Percentiles rank a stretch among this genome's conserved stretches.
Evolutionary conservation across 1,284 basidiomycete genomes (phyloP).

Genomic region (Tylopilus orsonianus): DNA sequence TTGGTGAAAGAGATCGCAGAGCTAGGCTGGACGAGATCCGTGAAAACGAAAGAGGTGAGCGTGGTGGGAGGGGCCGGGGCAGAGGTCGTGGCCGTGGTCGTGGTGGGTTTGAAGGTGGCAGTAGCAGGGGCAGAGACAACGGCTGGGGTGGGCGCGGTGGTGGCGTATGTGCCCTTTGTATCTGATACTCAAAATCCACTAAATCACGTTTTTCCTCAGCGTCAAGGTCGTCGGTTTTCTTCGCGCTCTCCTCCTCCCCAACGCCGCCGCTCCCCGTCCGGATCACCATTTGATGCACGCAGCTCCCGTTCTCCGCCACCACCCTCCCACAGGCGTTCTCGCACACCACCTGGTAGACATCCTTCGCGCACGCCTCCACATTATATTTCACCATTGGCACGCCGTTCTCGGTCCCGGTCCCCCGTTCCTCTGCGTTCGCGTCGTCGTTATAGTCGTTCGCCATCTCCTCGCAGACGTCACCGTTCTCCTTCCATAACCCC

Average conservation of each 20-base stretch:
- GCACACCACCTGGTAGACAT: conserved; percentile 31
- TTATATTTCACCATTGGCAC: conserved; percentile 21
- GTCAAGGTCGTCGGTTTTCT: conserved; percentile 36
- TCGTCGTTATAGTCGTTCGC: conserved; percentile 32
- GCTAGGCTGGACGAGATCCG: conserved; percentile 67
- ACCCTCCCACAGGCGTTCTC: conserved; percentile 35
- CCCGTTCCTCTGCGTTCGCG: conserved; percentile 31
- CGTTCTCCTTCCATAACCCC: conserved; percentile 38
- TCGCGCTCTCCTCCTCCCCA: conserved; percentile 40
- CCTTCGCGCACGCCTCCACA: conserved; percentile 38
- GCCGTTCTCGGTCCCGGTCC: conserved; percentile 32
- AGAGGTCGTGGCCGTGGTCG: conserved; percentile 49
- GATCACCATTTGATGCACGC: conserved; percentile 35
- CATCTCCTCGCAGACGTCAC: conserved; percentile 35
- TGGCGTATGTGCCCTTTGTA: conserved; percentile 39
- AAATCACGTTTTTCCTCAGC: conserved; percentile 32
- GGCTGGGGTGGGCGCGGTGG: conserved; percentile 42
- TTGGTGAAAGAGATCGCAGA: conserved; percentile 72
- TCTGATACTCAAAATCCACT: conserved; percentile 6
- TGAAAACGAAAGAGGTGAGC: conserved; percentile 50
- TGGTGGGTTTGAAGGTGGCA: conserved; percentile 41
- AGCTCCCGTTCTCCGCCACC: conserved; percentile 48
- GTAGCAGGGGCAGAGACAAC: conserved; percentile 38
- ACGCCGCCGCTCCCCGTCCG: conserved; percentile 33
- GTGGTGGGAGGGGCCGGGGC: conserved; percentile 48